Evolutionary conservation across 2,329 filamentous ascomycete species (phyloP), one percentile per base, ranked within the genome.

Genomic region (Stagonosporopsis chrysanthemi): DNA sequence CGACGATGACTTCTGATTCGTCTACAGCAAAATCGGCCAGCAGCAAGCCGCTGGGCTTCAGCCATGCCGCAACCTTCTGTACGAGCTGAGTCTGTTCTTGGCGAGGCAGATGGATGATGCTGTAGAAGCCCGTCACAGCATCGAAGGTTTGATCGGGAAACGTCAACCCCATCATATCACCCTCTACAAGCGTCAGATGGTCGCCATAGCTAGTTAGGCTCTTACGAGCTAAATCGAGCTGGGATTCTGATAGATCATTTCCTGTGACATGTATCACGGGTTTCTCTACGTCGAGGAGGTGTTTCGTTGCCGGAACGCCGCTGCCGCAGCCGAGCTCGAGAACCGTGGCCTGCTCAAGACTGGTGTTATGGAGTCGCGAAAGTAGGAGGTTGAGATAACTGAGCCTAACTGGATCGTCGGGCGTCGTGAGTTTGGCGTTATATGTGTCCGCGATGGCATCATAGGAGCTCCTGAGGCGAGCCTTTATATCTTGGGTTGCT

Each of bases 81-180:
- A 86, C 62, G 53, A 86, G 75, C 22, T 69, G 68, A 0, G 61
- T 70, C 70, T 86, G 84, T 65, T 86, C 83, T 1, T 72, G 70
- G 6, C 78, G 77, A 1, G 83, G 82, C 5, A 87, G 76, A 62
- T 86, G 84, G 48, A 85, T 81, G 48, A 87, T 68, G 31, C 80
- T 83, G 69, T 84, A 86, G 63, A 86, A 80, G 0, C 73, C 84
- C 1, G 82, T 63, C 1, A 85, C 77, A 4, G 79, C 82, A 55
- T 85, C 79, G 52, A 86, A 77, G 0, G 74, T 73, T 0, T 41
- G 67, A 0, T 61, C 55, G 0, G 52, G 56, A 56, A 81, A 80
- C 1, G 67, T 50, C 1, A 82, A 67, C 0, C 54, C 59, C 55
- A 77, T 70, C 80, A 82, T 82, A 51, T 82, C 80, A 2, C 76